Evolutionary conservation across 306 rosid genomes (phyloP).

Genomic region (Prunus armeniaca): DNA sequence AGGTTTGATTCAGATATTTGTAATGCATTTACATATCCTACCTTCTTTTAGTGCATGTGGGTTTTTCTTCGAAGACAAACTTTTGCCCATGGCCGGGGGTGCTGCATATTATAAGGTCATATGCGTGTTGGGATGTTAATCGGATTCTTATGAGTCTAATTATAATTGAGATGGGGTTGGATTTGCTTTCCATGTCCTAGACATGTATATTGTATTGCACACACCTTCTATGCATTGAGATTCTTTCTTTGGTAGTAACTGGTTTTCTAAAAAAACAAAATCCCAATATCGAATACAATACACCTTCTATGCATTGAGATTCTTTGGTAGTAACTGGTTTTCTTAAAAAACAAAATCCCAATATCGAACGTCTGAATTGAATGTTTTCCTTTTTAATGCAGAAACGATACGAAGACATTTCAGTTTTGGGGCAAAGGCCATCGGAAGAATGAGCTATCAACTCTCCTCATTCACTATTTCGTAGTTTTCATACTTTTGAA

Average conservation of each 20-base stretch:
- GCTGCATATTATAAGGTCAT: neutral
- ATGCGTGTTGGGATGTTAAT: neutral
- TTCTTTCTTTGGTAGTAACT: neutral
- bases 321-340: neutral
- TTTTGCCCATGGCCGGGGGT: neutral
- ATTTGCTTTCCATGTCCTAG: neutral
- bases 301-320: neutral
- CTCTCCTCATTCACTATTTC: conserved; percentile 2
- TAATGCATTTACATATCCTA: neutral
- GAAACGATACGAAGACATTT: conserved; percentile 55
- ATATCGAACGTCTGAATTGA: neutral
- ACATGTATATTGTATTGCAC: neutral
- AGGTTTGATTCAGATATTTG: neutral
- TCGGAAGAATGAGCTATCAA: conserved; percentile 37
- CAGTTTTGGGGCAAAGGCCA: conserved; percentile 55
- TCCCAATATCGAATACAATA: neutral
- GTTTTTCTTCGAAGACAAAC: neutral
- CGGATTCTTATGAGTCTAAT: too few relatives aligned
- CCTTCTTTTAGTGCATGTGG: neutral
- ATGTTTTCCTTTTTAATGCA: conserved; percentile 19
- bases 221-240: neutral
- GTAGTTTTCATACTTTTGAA: conserved; percentile 25
- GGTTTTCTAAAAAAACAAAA: neutral
- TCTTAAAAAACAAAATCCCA: neutral
- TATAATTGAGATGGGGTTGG: neutral